phyloP scores from a whole-genome alignment of 129 eudicot species.

The Rutidosis leptorrhynchoides region DNA sequence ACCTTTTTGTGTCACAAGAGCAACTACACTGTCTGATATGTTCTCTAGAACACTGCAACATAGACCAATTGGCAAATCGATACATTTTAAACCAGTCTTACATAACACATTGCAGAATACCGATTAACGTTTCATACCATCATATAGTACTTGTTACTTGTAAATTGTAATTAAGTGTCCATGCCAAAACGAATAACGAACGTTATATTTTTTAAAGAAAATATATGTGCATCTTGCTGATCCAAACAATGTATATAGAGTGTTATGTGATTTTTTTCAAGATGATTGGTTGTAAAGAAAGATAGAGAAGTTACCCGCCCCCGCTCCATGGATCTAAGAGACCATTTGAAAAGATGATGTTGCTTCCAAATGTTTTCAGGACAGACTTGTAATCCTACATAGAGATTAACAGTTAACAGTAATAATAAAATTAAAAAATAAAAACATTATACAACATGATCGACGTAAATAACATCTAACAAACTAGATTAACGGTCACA shows the following conservation, averaged over 20 bases:
- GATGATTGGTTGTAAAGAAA: background rate
- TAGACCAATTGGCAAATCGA: too few species aligned
- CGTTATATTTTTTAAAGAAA: too few species aligned
- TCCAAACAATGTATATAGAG: too few species aligned
- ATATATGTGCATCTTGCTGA: too few species aligned
- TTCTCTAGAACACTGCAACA: conserved; percentile 73
- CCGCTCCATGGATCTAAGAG: conserved; percentile 84
- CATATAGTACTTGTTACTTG: background rate
- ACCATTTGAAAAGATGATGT: conserved; percentile 81
- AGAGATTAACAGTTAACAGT: too few species aligned
- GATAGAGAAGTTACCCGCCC: conserved; percentile 49
- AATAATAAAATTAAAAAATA: too few species aligned
- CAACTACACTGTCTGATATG: conserved; percentile 61
- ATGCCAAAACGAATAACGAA: too few species aligned
- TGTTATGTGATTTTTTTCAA: background rate
- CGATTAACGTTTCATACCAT: too few species aligned
- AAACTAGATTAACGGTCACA: too few species aligned
- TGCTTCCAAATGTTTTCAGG: conserved; percentile 60
- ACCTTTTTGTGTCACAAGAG: conserved; percentile 82
- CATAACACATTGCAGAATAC: background rate
- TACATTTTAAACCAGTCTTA: too few species aligned
- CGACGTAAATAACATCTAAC: too few species aligned
- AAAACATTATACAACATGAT: too few species aligned
- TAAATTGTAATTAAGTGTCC: background rate
- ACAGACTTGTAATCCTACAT: conserved; percentile 54